Evolutionary conservation across 768 basidiomycete genomes (phyloP).

Genomic region (Mycena polygramma): DNA sequence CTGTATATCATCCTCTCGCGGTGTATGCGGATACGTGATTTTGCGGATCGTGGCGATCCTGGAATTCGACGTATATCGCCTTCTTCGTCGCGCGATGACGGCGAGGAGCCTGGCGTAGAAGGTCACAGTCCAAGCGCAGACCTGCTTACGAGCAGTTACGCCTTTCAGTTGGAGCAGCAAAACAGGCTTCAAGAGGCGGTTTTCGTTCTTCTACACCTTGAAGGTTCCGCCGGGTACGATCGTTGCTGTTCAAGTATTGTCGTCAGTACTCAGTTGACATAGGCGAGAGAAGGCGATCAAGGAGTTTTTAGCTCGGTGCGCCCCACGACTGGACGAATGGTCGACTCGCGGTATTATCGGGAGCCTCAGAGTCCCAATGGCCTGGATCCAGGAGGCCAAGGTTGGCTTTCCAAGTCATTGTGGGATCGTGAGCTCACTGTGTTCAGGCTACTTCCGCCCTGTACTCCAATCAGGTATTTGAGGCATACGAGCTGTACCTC

Average conservation of each 20-base stretch:
- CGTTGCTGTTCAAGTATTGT: slow-evolving; percentile 26
- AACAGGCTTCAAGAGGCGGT: slow-evolving; percentile 88
- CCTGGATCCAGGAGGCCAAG: slow-evolving; percentile 94
- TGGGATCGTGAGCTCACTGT: slow-evolving; percentile 5
- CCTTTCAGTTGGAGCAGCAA: slow-evolving; percentile 84
- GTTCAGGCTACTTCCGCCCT: slow-evolving; percentile 76
- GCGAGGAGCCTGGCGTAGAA: slow-evolving; percentile 63
- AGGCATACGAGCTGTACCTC: slow-evolving; percentile 84
- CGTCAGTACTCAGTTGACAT: slow-evolving; percentile 20
- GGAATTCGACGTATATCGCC: slow-evolving; percentile 46
- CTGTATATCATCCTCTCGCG: slow-evolving; percentile 89
- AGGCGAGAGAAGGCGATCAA: slow-evolving; percentile 89
- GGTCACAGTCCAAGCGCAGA: slow-evolving; percentile 91
- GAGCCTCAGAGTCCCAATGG: slow-evolving; percentile 82
- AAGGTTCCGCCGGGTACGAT: slow-evolving; percentile 82
- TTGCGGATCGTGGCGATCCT: slow-evolving; percentile 81
- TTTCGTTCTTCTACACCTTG: slow-evolving; percentile 92
- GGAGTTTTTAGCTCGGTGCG: slow-evolving; percentile 81
- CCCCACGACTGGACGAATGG: slow-evolving; percentile 78
- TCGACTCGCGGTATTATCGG: slow-evolving; percentile 77
- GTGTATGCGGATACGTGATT: slow-evolving; percentile 86
- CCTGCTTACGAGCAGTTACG: slow-evolving; percentile 85
- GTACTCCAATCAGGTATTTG: slow-evolving; percentile 70
- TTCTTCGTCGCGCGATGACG: slow-evolving; percentile 53
- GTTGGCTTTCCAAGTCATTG: slow-evolving; percentile 52